Base-by-base conservation (phyloP, 2,329 filamentous ascomycete genomes). In the Fusarium buxicola region DNA sequence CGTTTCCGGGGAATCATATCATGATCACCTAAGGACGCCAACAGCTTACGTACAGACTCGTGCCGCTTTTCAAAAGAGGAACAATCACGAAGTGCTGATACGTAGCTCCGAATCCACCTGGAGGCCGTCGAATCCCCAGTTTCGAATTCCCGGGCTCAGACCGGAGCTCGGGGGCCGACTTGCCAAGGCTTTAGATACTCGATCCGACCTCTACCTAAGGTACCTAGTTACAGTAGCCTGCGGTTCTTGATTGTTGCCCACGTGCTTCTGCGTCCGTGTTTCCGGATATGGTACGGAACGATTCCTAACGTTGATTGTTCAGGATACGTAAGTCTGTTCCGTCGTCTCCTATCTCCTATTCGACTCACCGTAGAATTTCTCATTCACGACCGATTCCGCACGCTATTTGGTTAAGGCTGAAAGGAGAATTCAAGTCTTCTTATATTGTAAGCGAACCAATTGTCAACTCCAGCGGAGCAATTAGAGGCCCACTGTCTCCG, bases 381-480 rank as follows among this genome's bases (percentile, higher is more conserved):
- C 21, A 6, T 21, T 21, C 21, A 21, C 21, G 6, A 21, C 21
- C 21, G 21, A 21, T 21, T 21, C 21, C 21, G 21, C 21, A 21
- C 21, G 6, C 21, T 21, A 6, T 21, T 21, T 21, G 21, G 21
- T 21, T 21, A 21, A 21, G 21, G 6, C 21, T 21, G 21, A 21
- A 21, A 21, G 4, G 21, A 21, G 21, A 21, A 21, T 21, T 21
- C 21, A 21, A 6, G 21, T 21, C 21, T 21, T 21, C 21, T 21
- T 21, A 25, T 16, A 7, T 27, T 25, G 18, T 13, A 51, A 66
- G 53, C 62, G 62, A 45, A 40, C 58, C 62, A 65, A 65, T 66
- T 65, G 53, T 59, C 55, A 34, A 36, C 45, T 18, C 34, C 21
- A 21, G 27, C 12, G 5, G 31, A 10, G 16, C 12, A 34, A 34